Evolutionary conservation across 2,329 filamentous ascomycete genomes (phyloP), one percentile per base, ranked within the genome.

Genomic region (Keithomyces neogunnii): DNA sequence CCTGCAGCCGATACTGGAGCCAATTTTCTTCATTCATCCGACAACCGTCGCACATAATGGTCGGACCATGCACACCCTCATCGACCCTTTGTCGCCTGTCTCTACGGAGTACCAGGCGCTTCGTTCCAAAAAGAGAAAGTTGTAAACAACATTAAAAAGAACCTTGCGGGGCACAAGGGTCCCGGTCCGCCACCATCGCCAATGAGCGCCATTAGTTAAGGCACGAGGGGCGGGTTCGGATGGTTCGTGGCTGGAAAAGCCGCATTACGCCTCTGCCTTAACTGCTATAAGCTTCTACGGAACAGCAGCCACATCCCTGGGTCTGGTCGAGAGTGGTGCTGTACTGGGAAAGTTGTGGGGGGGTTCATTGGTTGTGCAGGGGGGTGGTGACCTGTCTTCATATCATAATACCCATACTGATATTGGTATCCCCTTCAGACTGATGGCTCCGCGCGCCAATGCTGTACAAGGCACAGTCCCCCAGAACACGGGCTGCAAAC

Each of bases 111-210:
- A 19, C 19, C 19, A 19, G 19, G 19, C 19, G 19, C 19, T 19
- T 19, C 38, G n/a, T 40, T 40, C n/a, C n/a, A 26, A 19, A 19
- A 19, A 19, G 19, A 19, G 19, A 19, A 19, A 19, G 19, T 19
- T 32, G 46, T 10, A 31, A 48, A 31, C 9, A 48, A 48, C 46
- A 44, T 36, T 68, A 68, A 45, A 50, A 50, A 39, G 48, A 45
- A 50, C 26, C 48, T 46, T 50, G 43, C 19, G 35, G 30, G 30
- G 0, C n/a, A 28, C 11, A n/a, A 4, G 39, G 29, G 28, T 33
- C 47, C 47, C 30, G 19, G 38, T 33, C 36, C n/a, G 28, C 36
- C 5, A n/a, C 26, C 29, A 32, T 30, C 46, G 47, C 51, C 51
- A 52, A 52, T 52, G 11, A 36, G 45, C 32, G 35, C 8, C 50